phyloP scores from a whole-genome alignment of 2,329 filamentous ascomycete species.

The Pseudogymnoascus destructans region DNA sequence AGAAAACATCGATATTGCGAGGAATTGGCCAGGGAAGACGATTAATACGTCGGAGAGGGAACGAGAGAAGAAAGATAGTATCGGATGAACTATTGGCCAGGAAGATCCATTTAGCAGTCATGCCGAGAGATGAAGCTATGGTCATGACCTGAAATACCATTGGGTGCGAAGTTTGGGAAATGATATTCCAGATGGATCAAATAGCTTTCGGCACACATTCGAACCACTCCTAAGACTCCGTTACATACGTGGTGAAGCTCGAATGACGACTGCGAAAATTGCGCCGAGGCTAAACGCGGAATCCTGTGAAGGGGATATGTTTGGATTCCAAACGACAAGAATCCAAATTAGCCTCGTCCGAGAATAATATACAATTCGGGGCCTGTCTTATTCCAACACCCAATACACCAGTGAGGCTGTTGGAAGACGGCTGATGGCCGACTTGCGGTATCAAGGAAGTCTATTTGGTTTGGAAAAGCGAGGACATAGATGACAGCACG shows the following conservation, averaged over 20 bases:
- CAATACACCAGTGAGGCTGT: not conserved
- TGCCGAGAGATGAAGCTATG: not conserved
- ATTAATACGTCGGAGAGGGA: slow-evolving; percentile 6
- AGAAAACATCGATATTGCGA: slow-evolving; percentile 74
- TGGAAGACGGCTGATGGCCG: not conserved
- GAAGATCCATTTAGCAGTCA: not conserved
- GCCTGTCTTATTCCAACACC: not conserved
- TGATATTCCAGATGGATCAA: not conserved
- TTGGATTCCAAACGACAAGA: not conserved
- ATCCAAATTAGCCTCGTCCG: not conserved
- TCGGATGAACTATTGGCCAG: not conserved
- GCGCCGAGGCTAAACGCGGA: no score
- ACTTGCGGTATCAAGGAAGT: not conserved
- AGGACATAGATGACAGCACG: not conserved
- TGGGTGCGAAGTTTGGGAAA: not conserved
- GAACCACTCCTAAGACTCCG: not conserved
- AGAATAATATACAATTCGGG: not conserved
- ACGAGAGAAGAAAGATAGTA: slow-evolving; percentile 8
- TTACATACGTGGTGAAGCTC: not conserved
- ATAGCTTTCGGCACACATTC: not conserved
- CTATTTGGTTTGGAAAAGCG: not conserved
- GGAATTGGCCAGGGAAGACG: slow-evolving; percentile 77
- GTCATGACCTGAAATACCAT: not conserved
- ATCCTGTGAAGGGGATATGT: not conserved
- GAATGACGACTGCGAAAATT: not conserved